Percentiles rank a stretch among this genome's conserved stretches.
Conservation (phyloP, 2,329 filamentous ascomycete species). For the Penicillium decumbens region DNA sequence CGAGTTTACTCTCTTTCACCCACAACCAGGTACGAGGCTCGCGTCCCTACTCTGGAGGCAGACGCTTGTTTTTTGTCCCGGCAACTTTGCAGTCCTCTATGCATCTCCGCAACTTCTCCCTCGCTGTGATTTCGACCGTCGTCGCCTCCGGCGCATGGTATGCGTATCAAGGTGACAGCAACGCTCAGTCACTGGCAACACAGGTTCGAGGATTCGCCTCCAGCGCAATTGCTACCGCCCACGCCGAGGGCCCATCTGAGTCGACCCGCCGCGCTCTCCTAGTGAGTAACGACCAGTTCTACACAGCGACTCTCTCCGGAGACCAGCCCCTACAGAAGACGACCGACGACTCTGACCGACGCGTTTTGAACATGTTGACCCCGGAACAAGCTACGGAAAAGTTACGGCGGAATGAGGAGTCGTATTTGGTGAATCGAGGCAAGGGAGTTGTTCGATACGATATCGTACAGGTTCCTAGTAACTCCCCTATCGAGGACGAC, state of each 20-base stretch:
- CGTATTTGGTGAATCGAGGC: constrained; percentile 82
- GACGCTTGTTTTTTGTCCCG: constrained; percentile 33
- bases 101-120: constrained; percentile 47
- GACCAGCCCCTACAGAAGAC: constrained; percentile 85
- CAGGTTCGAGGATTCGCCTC: constrained; percentile 24
- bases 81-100: constrained; percentile 44
- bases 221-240: constrained; percentile 23
- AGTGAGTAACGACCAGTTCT: constrained; percentile 84
- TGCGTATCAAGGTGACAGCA: constrained; percentile 42
- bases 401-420: constrained; percentile 83
- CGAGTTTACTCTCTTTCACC: constrained; percentile 34
- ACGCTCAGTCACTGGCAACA: constrained; percentile 22
- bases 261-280: constrained; percentile 64
- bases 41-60: constrained; percentile 33
- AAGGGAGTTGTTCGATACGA: constrained; percentile 92
- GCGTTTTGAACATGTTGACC: constrained; percentile 92
- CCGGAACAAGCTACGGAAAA: constrained; percentile 90
- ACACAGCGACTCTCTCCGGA: constrained; percentile 78
- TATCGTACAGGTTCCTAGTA: constrained; percentile 88
- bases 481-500: constrained; percentile 97
- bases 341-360: constrained; percentile 75
- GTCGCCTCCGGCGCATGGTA: constrained; percentile 49
- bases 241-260: constrained; percentile 49
- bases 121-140: constrained; percentile 46
- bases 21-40: constrained; percentile 37